These are phyloP conservation scores for Skeletonema marinoi DNA, from an alignment of 108 stramenopile species.

Conservation along the genomic window DNA sequence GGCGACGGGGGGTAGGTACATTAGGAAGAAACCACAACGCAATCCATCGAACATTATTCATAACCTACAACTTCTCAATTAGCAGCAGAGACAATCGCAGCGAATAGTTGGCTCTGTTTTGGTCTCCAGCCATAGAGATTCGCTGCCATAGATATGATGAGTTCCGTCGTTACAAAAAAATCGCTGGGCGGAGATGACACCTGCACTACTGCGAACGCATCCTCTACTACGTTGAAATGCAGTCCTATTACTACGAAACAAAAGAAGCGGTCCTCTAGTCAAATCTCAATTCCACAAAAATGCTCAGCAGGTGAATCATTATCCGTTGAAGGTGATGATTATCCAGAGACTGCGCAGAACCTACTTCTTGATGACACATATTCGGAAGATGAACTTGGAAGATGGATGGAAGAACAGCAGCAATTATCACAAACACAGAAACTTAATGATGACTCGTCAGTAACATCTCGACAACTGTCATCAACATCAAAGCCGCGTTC, in stretches of 20 bases:
- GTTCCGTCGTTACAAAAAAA: background rate
- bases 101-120: too few species aligned
- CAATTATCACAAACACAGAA: background rate
- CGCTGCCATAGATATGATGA: background rate
- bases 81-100: too few species aligned
- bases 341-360: conserved; percentile 1
- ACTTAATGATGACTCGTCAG: background rate
- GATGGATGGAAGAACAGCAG: conserved; percentile 12
- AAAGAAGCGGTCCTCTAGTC: background rate
- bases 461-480: background rate
- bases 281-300: background rate
- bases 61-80: background rate
- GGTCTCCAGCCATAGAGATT: too few species aligned
- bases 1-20: too few species aligned
- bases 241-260: background rate
- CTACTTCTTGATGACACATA: conserved; percentile 1
- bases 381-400: background rate
- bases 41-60: too few species aligned
- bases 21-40: too few species aligned
- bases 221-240: background rate
- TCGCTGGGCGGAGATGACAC: background rate
- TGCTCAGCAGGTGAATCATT: background rate
- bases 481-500: background rate
- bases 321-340: background rate
- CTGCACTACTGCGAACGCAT: background rate